These are phyloP conservation scores for Candida vartiovaarae DNA, from an alignment of 805 yeast genomes.

Conservation along the genomic window DNA sequence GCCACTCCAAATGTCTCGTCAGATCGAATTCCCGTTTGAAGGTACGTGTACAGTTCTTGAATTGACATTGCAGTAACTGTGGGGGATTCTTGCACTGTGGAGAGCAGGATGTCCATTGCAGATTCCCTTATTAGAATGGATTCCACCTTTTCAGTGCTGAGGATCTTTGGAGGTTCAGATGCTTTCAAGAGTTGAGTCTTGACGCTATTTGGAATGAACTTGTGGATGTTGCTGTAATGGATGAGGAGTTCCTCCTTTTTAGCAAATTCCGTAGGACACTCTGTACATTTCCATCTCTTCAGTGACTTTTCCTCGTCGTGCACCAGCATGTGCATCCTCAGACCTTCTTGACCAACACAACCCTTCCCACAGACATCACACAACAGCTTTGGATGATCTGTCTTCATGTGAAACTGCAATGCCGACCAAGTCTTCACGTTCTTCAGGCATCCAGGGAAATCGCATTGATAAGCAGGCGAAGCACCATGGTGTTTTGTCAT, in stretches of 20 bases:
- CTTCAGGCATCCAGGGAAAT: constrained; percentile 50
- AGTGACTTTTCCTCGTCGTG: constrained; percentile 45
- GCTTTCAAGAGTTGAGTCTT: background rate
- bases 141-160: constrained; percentile 20
- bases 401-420: constrained; percentile 60
- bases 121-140: constrained; percentile 22
- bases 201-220: constrained; percentile 16
- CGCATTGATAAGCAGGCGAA: constrained; percentile 50
- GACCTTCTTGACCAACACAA: constrained; percentile 66
- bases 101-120: constrained; percentile 25
- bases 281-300: constrained; percentile 55
- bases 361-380: constrained; percentile 63
- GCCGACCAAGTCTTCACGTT: constrained; percentile 68
- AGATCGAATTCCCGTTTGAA: constrained; percentile 46
- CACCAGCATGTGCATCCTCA: constrained; percentile 64
- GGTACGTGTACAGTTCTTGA: constrained; percentile 42
- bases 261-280: constrained; percentile 45
- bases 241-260: constrained; percentile 48
- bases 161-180: background rate
- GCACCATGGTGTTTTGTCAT: constrained; percentile 57
- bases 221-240: constrained; percentile 49
- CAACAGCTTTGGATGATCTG: constrained; percentile 62
- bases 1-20: constrained; percentile 48
- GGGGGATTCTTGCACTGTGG: constrained; percentile 25
- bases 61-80: constrained; percentile 39